Conservation (phyloP, 148 eudicot genomes). For the Persicaria tinctoria region DNA sequence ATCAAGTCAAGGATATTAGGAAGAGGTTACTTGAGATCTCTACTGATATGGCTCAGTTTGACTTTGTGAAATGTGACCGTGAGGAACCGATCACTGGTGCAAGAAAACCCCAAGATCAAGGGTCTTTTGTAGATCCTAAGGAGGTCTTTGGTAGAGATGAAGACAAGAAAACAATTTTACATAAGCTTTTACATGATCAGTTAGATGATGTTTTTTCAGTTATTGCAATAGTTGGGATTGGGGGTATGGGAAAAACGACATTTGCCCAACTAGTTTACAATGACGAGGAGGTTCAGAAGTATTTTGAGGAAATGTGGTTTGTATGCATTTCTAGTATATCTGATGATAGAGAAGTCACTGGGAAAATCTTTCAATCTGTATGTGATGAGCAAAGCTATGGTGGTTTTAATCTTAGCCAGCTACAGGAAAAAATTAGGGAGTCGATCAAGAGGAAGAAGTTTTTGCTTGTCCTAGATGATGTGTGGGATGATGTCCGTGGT, state of each 20-base stretch:
- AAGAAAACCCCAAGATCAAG: background rate
- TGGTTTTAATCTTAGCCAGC: background rate
- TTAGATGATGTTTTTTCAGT: background rate
- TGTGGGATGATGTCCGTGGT: background rate
- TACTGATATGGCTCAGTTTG: background rate
- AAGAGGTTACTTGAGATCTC: background rate
- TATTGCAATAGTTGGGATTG: background rate
- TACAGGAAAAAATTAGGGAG: background rate
- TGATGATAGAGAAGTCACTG: background rate
- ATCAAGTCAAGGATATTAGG: constrained; percentile 11
- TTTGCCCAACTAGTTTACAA: background rate
- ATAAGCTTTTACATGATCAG: background rate
- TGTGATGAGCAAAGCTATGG: background rate
- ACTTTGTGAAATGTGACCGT: background rate
- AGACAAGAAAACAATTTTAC: background rate
- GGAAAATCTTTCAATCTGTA: background rate
- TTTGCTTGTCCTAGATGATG: background rate
- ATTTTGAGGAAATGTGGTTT: background rate
- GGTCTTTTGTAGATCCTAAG: background rate
- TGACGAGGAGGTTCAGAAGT: background rate
- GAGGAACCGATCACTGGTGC: background rate
- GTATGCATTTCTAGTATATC: background rate
- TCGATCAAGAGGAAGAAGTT: background rate
- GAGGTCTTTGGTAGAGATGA: background rate
- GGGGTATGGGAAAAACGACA: background rate